Base-by-base conservation (phyloP, 331 rosid species). In the Stylosanthes scabra region DNA sequence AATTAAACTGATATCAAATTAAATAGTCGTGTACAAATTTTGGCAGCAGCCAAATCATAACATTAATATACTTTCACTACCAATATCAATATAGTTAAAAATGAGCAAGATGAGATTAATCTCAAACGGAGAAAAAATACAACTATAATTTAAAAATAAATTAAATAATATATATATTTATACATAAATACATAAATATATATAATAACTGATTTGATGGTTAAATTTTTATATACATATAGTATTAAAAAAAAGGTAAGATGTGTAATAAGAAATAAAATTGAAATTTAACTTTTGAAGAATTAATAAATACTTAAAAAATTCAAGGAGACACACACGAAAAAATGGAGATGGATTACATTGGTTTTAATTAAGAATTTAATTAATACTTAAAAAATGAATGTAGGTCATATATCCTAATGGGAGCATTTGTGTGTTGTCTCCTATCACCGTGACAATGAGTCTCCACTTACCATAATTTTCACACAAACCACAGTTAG, bases 371-470 rank as follows among this genome's bases (percentile, higher is more conserved):
- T 39, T 39, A 39, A 7, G 42, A 39, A 39, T 14, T 2, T 51
- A 8, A 25, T 69, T 28, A 45, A 60, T 11, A 44, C 34, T 27
- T 39, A 55, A 68, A 9, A 39, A 11, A 20, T 20, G 7, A n/a
- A 11, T 8, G 12, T 16, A 14, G 42, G 44, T 46, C 74, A 59
- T 51, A 20, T 20, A 46, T 10, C 25, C 69, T 70, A 77, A 75
- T 42, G 60, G 57, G 27, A 52, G 59, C 28, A 62, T 27, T 75
- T 34, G 61, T 5, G 8, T 34, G 29, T 52, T 76, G 80, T 39
- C 41, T 47, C 80, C 80, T 49, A 20, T 49, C 69, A 34, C 8
- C 29, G 25, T 75, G 47, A 49, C 74, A 67, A 25, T 31, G 44
- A 47, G 34, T 62, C 59, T 67, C 70, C 74, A 59, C 63, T 66